Base-by-base conservation (phyloP, 306 rosid genomes). In the Vicia sativa region DNA sequence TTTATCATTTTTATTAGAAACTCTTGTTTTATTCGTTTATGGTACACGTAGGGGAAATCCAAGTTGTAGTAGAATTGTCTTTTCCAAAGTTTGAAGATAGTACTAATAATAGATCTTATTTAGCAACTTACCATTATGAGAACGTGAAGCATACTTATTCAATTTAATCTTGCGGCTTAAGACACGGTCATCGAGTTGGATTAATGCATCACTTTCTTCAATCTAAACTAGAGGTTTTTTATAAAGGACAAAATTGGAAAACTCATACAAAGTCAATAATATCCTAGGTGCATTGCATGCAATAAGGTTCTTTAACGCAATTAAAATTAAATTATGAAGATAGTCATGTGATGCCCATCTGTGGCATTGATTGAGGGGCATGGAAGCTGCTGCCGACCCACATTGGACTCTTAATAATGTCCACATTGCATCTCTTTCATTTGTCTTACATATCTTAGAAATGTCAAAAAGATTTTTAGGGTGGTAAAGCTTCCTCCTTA, bases 141-240 rank as follows among this genome's bases (percentile, higher is more conserved):
- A 54, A 31, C 8, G 77, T 81, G 77, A 44, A 68, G 25, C 31
- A 43, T 46, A 72, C 9, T 57, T 9, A 48, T 52, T 74, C 34
- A 15, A 65, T 65, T 42, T 11, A 25, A 70, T 76, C 82, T 61
- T 83, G 79, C 85, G 80, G 80, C 89, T 74, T 37, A 84, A 72
- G 82, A 0, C 49, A 67, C 60, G 77, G 55, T 38, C 11, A 3
- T 28, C 15, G n/a, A n/a, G n/a, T n/a, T 73, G 86, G 56, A 35
- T 71, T 67, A 29, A 21, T 62, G 61, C 78, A 23, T 23, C 26
- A 23, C 26, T 23, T 23, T 23, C 26, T 23, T 23, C 26, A 23
- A 23, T 23, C 26, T 23, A 23, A 23, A 23, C 2, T 23, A 23
- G 26, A 23, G 26, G 1, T 23, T 23, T 23, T 23, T 23, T 23